Evolutionary conservation across 495 filamentous ascomycete species (phyloP), one percentile per base, ranked within the genome.

Genomic region (Durotheca rogersii): DNA sequence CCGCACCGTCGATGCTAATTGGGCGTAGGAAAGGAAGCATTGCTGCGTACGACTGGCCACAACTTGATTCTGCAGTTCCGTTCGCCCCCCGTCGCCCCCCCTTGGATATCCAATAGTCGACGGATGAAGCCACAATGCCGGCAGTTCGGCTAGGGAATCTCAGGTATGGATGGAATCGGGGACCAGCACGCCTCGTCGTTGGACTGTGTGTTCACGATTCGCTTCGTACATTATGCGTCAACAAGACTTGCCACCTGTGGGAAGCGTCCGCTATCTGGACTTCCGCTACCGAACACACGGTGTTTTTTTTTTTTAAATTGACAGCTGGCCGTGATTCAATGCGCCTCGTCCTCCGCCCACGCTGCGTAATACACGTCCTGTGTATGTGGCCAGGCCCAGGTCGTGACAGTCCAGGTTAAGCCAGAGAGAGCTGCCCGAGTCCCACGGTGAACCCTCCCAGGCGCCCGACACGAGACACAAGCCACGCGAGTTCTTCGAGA

Each of bases 1-100:
- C 27, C 56, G 35, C 46, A 59, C 11, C 45, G 46, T 59, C 6
- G 5, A 3, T 30, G 31, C 41, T 37, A 6, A 32, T 53, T 50
- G 19, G 56, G 56, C 29, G 34, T 12, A 17, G 15, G 7, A 14
- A 14, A 44, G 25, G 20, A 21, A 35, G 3, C 4, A 6, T 27
- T 27, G 23, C 9, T 27, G 23, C 23, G 4, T 4, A 27, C 23
- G 23, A 27, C 23, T 27, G 30, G 11, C 18, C 18, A 18, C 16
- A 9, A 18, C 11, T n/a, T 19, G 3, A 39, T 39, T 20, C 18
- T 39, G 23, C 23, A 27, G 4, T 4, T 27, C 9, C 4, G 23
- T 27, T 9, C 23, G 4, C 9, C 9, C 4, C 23, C 23, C 23
- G 4, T 27, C 23, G 4, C 23, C 23, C 23, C 23, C 23, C 23